phyloP scores from a whole-genome alignment of 805 yeast species.

The Candida anglica region DNA sequence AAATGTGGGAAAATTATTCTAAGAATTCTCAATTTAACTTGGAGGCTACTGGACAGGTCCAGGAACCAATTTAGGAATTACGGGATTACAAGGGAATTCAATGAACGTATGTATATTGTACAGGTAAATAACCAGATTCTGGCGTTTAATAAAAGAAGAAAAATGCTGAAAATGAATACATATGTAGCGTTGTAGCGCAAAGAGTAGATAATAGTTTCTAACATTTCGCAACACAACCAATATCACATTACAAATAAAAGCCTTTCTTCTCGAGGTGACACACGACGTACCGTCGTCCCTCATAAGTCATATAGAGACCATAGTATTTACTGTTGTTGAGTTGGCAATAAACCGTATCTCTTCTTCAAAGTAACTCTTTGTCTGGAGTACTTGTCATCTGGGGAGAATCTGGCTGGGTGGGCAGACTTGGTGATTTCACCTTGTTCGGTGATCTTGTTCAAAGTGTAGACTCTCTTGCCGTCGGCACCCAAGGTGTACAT shows the following conservation, averaged over 20 bases:
- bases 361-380: conserved; percentile 98
- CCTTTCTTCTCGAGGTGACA: too few species aligned
- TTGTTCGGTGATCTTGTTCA: conserved; percentile 70
- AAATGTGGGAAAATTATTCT: conserved; percentile 76
- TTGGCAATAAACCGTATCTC: conserved; percentile 85
- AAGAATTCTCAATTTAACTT: conserved; percentile 68
- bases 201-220: too few species aligned
- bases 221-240: too few species aligned
- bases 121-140: too few species aligned
- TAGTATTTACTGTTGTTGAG: conserved; percentile 52
- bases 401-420: conserved; percentile 99
- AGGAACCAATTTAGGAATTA: conserved; percentile 47
- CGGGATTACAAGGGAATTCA: too few species aligned
- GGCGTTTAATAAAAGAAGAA: too few species aligned
- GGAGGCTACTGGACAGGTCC: conserved; percentile 59
- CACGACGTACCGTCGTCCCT: too few species aligned
- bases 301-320: too few species aligned
- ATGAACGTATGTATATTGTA: too few species aligned
- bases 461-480: conserved; percentile 94
- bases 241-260: too few species aligned
- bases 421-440: conserved; percentile 99
- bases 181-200: too few species aligned
- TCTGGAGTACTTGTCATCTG: conserved; percentile 98
- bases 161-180: too few species aligned
- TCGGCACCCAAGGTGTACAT: conserved; percentile 95